Percentiles rank a stretch among this genome's conserved stretches.
These are phyloP conservation scores for Alisma plantagoaquatica DNA, from an alignment of 106 monocot species.

Conservation along the genomic window DNA sequence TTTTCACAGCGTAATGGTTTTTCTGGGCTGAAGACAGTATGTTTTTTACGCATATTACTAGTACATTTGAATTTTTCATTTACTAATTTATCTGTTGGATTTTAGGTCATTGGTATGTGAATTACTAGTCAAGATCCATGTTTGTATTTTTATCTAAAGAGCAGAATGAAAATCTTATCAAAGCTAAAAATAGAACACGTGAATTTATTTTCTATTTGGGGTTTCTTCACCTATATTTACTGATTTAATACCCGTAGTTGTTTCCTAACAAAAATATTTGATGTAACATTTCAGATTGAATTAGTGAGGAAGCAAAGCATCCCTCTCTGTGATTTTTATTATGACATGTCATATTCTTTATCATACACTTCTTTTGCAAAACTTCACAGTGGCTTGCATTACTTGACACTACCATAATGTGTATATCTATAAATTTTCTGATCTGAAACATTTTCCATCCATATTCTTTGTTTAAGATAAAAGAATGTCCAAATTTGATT, in stretches of 20 bases:
- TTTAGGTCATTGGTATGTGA: conserved; percentile 2
- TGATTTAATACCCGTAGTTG: too few relatives aligned
- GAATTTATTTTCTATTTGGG: too few relatives aligned
- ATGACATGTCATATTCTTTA: conserved; percentile 18
- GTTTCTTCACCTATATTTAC: too few relatives aligned
- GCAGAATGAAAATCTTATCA: conserved; percentile 6
- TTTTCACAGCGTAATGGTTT: conserved; percentile 16
- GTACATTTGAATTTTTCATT: not conserved
- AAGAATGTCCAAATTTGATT: not conserved
- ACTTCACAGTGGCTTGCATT: conserved; percentile 17
- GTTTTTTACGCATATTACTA: not conserved
- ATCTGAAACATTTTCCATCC: not conserved
- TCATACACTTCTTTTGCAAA: conserved; percentile 48
- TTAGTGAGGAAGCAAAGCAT: conserved; percentile 3
- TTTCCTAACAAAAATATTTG: too few relatives aligned
- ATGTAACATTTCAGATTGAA: conserved; percentile 1
- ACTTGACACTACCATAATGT: not conserved
- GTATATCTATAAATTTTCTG: not conserved
- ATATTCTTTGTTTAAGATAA: not conserved
- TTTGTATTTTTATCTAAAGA: conserved; percentile 4
- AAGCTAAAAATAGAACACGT: conserved; percentile 5
- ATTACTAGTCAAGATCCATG: not conserved
- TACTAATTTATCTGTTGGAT: too few relatives aligned
- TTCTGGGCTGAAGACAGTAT: conserved; percentile 15
- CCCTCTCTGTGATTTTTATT: conserved; percentile 11